Evolutionary conservation across 768 basidiomycete species (phyloP).

Genomic region (Psilocybe cyanescens): DNA sequence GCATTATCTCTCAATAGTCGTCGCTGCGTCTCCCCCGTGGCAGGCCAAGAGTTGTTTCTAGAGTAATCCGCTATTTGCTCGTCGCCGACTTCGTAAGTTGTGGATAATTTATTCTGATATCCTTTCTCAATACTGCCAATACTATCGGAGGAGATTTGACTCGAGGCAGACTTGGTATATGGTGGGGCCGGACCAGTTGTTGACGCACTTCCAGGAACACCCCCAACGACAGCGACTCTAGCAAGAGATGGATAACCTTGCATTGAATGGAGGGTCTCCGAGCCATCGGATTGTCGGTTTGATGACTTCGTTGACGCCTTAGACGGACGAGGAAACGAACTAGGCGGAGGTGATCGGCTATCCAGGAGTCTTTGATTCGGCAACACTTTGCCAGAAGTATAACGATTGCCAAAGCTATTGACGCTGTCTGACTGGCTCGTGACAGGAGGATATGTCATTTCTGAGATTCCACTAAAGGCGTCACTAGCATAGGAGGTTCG

Average conservation of each 20-base stretch:
- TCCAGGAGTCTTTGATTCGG: constrained; percentile 11
- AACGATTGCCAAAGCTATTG: constrained; percentile 11
- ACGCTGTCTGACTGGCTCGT: constrained; percentile 22
- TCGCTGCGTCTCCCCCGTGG: constrained; percentile 16
- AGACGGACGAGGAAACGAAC: constrained; percentile 36
- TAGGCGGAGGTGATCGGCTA: constrained; percentile 32
- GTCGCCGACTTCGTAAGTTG: constrained; percentile 25
- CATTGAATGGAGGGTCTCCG: constrained; percentile 42
- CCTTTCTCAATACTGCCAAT: constrained; percentile 23
- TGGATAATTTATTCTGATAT: constrained; percentile 24
- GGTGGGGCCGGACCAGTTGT: constrained; percentile 37
- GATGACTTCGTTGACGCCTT: constrained; percentile 22
- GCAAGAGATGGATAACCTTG: constrained; percentile 28
- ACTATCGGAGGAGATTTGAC: constrained; percentile 23
- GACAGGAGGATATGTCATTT: constrained; percentile 57
- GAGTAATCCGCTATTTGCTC: constrained; percentile 14
- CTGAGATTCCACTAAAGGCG: constrained; percentile 53
- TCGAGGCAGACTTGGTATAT: constrained; percentile 24
- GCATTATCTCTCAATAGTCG: constrained; percentile 11
- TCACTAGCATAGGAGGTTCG: constrained; percentile 40
- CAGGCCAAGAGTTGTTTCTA: constrained; percentile 12
- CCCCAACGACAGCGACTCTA: constrained; percentile 29
- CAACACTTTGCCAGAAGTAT: not conserved
- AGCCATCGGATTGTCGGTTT: constrained; percentile 35
- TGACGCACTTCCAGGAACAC: constrained; percentile 22